Conservation (phyloP, 371 early-diverging fungal species). For the Rhizopus stolonifer region DNA sequence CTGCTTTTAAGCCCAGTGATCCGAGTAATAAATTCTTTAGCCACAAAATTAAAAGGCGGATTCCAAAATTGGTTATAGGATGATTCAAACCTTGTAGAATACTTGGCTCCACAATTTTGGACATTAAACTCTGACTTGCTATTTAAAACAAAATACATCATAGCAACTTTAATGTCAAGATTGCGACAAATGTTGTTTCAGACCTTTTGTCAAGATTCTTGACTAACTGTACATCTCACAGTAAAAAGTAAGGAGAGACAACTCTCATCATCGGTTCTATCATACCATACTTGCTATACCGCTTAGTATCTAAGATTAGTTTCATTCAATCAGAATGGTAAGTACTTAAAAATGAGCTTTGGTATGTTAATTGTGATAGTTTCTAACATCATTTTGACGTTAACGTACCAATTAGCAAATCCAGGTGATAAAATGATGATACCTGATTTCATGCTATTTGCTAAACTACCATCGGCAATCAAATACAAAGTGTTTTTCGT, state of each 20-base stretch:
- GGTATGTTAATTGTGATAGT: not conserved
- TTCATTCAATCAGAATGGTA: constrained; percentile 9
- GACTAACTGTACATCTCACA: not conserved
- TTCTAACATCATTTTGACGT: constrained; percentile 7
- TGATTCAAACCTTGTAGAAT: no score
- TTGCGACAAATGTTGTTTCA: constrained; percentile 4
- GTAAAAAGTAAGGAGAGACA: constrained; percentile 9
- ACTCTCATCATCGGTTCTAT: constrained; percentile 7
- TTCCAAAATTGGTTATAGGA: no score
- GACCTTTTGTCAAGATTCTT: constrained; percentile 3
- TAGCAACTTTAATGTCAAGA: not conserved
- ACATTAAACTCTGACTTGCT: no score
- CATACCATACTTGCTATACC: constrained; percentile 1
- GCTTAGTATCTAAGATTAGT: constrained; percentile 2
- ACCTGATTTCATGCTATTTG: constrained; percentile 15
- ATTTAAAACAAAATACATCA: not conserved
- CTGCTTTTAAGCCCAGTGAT: no score
- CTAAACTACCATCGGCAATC: constrained; percentile 10
- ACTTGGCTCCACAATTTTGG: no score
- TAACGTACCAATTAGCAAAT: constrained; percentile 9
- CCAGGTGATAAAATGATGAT: constrained; percentile 12
- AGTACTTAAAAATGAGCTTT: constrained; percentile 4
- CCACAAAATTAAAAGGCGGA: no score
- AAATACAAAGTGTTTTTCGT: constrained; percentile 18
- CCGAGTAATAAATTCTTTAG: no score